Percentiles rank a stretch among this genome's conserved stretches.
phyloP scores from a whole-genome alignment of 768 basidiomycete genomes.

The Leucocoprinus leucothites region DNA sequence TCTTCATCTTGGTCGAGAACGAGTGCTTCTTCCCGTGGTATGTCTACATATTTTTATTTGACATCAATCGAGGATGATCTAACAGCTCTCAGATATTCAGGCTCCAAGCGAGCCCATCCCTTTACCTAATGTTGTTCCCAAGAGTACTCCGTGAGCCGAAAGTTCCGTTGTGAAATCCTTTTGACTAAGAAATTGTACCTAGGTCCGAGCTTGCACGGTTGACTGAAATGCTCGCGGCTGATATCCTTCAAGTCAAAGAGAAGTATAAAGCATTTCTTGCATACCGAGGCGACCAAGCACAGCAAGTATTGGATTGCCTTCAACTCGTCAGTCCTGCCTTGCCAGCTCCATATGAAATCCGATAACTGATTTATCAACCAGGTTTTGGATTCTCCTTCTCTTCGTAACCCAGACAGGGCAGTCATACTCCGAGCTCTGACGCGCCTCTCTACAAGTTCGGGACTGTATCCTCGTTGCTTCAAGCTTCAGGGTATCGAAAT shows the following conservation, averaged over 20 bases:
- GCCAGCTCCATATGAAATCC: not conserved
- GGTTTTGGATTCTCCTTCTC: conserved; percentile 5
- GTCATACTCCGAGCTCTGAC: conserved; percentile 9
- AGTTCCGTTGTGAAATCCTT: no score
- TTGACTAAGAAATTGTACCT: not conserved
- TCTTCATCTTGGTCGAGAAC: not conserved
- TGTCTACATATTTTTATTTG: not conserved
- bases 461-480: conserved; percentile 27
- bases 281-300: conserved; percentile 7
- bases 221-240: not conserved
- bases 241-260: conserved; percentile 3
- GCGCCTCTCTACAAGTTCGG: conserved; percentile 24
- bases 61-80: not conserved
- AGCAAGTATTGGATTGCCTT: conserved; percentile 12
- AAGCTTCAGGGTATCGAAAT: conserved; percentile 17
- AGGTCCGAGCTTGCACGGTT: not conserved
- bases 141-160: not conserved
- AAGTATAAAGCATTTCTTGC: conserved; percentile 10
- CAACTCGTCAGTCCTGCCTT: conserved; percentile 10
- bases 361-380: not conserved
- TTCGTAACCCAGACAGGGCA: not conserved
- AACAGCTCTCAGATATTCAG: not conserved
- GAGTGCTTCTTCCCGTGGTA: not conserved
- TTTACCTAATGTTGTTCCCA: not conserved
- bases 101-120: not conserved